Evolutionary conservation across 2,329 filamentous ascomycete genomes (phyloP), one percentile per base, ranked within the genome.

Genomic region (Clathrospora elynae): DNA sequence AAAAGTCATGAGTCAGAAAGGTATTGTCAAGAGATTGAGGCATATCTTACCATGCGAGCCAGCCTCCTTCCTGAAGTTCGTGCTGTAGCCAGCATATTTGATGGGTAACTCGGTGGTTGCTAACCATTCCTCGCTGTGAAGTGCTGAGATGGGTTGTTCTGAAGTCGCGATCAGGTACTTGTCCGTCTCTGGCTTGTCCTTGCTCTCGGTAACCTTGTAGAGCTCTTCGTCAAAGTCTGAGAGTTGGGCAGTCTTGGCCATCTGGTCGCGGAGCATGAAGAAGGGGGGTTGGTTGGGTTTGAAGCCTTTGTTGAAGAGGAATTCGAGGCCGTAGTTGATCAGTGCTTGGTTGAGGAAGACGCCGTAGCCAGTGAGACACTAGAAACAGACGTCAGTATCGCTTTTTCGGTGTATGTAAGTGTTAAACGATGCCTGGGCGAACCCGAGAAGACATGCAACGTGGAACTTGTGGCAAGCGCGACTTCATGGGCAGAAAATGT

Each of bases 221-320:
- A 99, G 78, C 72, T 97, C 92, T 71, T 97, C 93, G 66, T 99
- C 93, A 64, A 99, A 99, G 64, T 96, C 88, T 58, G 93, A 90
- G 17, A 99, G 83, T 74, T 99, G 93, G 2, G 93, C 93, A 0
- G 93, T 99, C 79, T 97, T 97, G 48, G 88, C 91, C 93, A 99
- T 99, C 70, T 90, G 86, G 35, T 95, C 88, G 71, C 88, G 88
- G 3, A 92, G 81, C 88, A 97, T 96, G 78, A 99, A 64, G 50
- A 62, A 66, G 12, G 62, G 61, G 2, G 92, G 66, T 45, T 66
- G 62, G 55, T 92, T 83, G 6, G 88, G 85, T 19, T 81, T 90
- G 73, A 90, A 95, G 42, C 87, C 90, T 71, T 86, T 87, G 61
- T 82, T 78, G 71, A 83, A 83, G 41, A 97, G 83, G 71, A 95